phyloP scores from a whole-genome alignment of 768 basidiomycete genomes.

The Suillus discolor region DNA sequence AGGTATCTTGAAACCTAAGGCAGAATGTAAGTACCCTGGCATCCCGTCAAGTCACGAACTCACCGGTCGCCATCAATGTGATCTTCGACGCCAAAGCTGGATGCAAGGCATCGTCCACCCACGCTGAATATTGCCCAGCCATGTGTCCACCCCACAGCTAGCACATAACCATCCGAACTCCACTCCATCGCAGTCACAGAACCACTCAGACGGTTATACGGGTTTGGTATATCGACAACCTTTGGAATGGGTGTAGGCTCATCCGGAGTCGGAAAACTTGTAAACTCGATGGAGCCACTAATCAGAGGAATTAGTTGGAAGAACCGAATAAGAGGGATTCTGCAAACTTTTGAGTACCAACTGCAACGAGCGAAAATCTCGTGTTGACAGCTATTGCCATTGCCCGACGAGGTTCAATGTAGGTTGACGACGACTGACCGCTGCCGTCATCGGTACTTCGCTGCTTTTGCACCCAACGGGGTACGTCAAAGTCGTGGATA shows the following conservation, averaged over 20 bases:
- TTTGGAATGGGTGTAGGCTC: constrained; percentile 62
- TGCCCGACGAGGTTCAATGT: constrained; percentile 69
- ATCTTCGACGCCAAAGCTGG: constrained; percentile 72
- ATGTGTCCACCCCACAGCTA: constrained; percentile 88
- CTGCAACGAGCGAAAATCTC: constrained; percentile 80
- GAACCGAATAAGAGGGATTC: constrained; percentile 9
- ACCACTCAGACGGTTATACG: constrained; percentile 60
- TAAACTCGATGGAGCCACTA: constrained; percentile 69
- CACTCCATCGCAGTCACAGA: constrained; percentile 75
- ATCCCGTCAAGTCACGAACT: constrained; percentile 7
- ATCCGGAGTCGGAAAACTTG: constrained; percentile 67
- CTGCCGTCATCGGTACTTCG: constrained; percentile 53
- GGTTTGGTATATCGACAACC: constrained; percentile 61
- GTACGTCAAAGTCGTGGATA: constrained; percentile 72
- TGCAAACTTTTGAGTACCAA: constrained; percentile 70
- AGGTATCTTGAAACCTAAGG: constrained; percentile 71
- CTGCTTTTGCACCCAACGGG: constrained; percentile 81
- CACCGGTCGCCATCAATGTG: constrained; percentile 55
- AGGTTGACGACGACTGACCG: constrained; percentile 37
- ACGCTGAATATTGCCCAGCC: constrained; percentile 94
- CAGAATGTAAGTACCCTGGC: constrained; percentile 24
- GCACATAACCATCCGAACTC: constrained; percentile 94
- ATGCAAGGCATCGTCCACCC: constrained; percentile 84
- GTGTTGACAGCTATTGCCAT: constrained; percentile 69
- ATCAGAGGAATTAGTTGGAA: constrained; percentile 6